Base-by-base conservation (phyloP, 768 basidiomycete species). In the Chalciporus pseudorubinellus region DNA sequence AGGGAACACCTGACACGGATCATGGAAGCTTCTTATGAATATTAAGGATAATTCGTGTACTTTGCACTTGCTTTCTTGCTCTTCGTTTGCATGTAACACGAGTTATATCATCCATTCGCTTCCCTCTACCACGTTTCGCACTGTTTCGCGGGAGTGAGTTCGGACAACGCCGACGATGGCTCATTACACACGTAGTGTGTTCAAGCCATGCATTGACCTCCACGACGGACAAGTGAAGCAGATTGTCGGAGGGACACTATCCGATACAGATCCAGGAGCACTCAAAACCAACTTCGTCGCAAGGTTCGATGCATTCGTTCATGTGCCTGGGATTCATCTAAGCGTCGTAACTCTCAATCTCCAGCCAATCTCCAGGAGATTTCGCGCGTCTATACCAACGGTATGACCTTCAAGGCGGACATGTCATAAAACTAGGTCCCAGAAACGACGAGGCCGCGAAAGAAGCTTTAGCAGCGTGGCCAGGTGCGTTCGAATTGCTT, bases 191-290 rank as follows among this genome's bases (percentile, higher is more conserved):
- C 61, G 63, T 46, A 82, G 78, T 60, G 67, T 78, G 43, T 95
- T 97, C 74, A 78, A 87, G 50, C 97, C 97, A 18, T 99, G 97
- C 67, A 98, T 99, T 61, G 97, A 99, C 70, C 80, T 99, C 14
- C 97, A 99, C 71, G 80, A 86, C 52, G 97, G 97, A 6, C 78
- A 92, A 61, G 97, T 99, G 51, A 98, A 98, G 72, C 97, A 99
- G 72, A 98, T 99, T 48, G 91, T 99, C 13, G 97, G 97, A 39
- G 92, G 95, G 4, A 95, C 93, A 4, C 78, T 99, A 26, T 89
- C 88, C 18, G 87, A 92, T 45, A 59, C 69, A 20, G 66, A 79
- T 29, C 81, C 87, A 7, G 71, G 76, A 20, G 66, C 65, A 36
- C 76, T 97, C 58, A 81, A 80, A 68, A 95, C 92, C 19, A 98